Evolutionary conservation across 2,329 filamentous ascomycete genomes (phyloP).

Genomic region (Peltaster fructicola): DNA sequence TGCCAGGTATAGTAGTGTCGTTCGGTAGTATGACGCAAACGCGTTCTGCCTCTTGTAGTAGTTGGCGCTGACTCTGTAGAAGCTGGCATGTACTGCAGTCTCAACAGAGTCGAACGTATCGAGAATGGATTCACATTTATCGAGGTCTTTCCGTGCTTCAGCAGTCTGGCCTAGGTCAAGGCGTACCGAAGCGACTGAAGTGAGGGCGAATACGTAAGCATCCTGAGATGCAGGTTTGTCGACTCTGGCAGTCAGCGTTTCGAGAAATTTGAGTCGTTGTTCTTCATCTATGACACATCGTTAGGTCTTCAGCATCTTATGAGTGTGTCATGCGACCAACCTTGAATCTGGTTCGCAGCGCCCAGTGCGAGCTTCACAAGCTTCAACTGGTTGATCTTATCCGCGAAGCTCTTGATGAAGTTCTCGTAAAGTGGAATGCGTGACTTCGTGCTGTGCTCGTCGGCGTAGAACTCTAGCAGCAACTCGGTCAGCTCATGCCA

Average conservation of each 20-base stretch:
- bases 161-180: constrained; percentile 62
- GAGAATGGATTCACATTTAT: constrained; percentile 70
- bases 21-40: constrained; percentile 94
- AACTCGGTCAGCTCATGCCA: constrained; percentile 96
- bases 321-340: constrained; percentile 26
- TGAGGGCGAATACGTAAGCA: constrained; percentile 83
- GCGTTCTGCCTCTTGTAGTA: constrained; percentile 86
- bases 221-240: constrained; percentile 88
- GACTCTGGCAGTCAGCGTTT: constrained; percentile 69
- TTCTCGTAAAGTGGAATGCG: constrained; percentile 81
- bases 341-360: constrained; percentile 68
- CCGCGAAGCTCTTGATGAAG: constrained; percentile 90
- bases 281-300: constrained; percentile 50
- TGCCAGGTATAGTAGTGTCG: constrained; percentile 89
- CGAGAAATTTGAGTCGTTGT: constrained; percentile 72
- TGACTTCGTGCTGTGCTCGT: constrained; percentile 63
- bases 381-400: constrained; percentile 98
- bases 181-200: constrained; percentile 76
- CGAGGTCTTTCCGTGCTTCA: constrained; percentile 72
- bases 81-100: constrained; percentile 84
- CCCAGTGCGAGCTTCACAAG: constrained; percentile 79
- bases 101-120: constrained; percentile 91
- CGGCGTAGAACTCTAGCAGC: constrained; percentile 73
- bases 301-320: constrained; percentile 3
- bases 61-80: constrained; percentile 86